A percentile compares a stretch with the other conserved stretches of the same genome.
These are phyloP conservation scores for Pichia kudriavzevii DNA, from an alignment of 1,139 yeast species.

Conservation along the genomic window DNA sequence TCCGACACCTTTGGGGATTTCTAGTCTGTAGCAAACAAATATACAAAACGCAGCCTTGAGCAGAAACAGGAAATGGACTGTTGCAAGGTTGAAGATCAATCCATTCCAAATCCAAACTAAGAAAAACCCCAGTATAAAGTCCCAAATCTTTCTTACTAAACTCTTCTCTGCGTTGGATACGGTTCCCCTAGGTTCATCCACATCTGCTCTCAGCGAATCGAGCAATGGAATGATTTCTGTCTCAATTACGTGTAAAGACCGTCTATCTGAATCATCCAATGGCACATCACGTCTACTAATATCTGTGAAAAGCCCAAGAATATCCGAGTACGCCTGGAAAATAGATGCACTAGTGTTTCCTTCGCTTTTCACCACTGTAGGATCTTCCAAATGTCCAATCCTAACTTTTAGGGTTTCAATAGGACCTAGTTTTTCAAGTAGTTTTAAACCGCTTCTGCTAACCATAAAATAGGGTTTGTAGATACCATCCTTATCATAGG, in stretches of 20 bases:
- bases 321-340: constrained; percentile 1
- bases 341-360: neutral
- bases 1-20: too few relatives aligned
- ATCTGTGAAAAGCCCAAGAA: neutral
- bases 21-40: too few relatives aligned
- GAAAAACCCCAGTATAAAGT: too few relatives aligned
- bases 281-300: neutral
- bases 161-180: too few relatives aligned
- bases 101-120: too few relatives aligned
- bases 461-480: constrained; percentile 35
- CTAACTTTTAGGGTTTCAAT: constrained; percentile 12
- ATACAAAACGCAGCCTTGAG: too few relatives aligned
- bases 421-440: constrained; percentile 22
- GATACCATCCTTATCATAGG: constrained; percentile 22
- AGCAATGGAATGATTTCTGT: neutral
- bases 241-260: neutral
- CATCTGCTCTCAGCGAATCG: neutral
- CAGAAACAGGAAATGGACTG: too few relatives aligned
- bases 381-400: neutral
- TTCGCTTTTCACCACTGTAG: neutral
- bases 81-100: too few relatives aligned
- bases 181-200: constrained; percentile 3
- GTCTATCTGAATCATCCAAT: neutral
- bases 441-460: constrained; percentile 33
- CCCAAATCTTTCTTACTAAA: too few relatives aligned